phyloP scores from a whole-genome alignment of 176 grass and related monocot species.

The Triticum aestivum region IWGSC_CS_RefSeq_v2.1 NC_057797.1:655643866-655644365 shows the following conservation, averaged over 20 bases:
- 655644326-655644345: constrained; percentile 77
- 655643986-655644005: constrained; percentile 67
- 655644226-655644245: constrained; percentile 51
- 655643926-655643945: constrained; percentile 47
- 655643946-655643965: constrained; percentile 54
- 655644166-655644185: constrained; percentile 69
- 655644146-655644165: constrained; percentile 77
- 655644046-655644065: constrained; percentile 47
- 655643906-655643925: constrained; percentile 34
- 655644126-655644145: constrained; percentile 55
- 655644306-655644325: constrained; percentile 72
- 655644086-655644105: constrained; percentile 48
- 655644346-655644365: constrained; percentile 86
- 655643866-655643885: background rate
- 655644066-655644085: constrained; percentile 73
- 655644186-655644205: constrained; percentile 49
- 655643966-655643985: constrained; percentile 50
- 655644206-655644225: constrained; percentile 6
- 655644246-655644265: constrained; percentile 54
- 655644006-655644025: constrained; percentile 58
- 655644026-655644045: constrained; percentile 66
- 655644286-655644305: constrained; percentile 65
- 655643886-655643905: constrained; percentile 35
- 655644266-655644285: constrained; percentile 71
- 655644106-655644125: constrained; percentile 29